Evolutionary conservation across 768 basidiomycete genomes (phyloP), one percentile per base, ranked within the genome.

Genomic region (Tulasnella sp.): DNA sequence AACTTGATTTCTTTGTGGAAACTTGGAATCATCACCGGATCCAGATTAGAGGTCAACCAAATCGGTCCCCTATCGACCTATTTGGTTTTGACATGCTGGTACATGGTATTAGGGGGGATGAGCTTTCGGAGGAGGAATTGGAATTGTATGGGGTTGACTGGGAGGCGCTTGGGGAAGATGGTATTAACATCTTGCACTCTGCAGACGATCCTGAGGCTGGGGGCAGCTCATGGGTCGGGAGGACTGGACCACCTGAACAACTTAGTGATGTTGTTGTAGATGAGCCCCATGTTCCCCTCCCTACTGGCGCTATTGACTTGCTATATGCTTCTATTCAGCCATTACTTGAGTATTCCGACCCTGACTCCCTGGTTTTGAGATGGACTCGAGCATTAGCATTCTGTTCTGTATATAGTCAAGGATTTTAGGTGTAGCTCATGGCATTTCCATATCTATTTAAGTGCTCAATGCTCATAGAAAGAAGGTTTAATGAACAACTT

Each of bases 1-100:
- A 83, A 5, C 37, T 76, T 0, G 26, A 23, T 2, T 42, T 73
- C 35, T 82, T 74, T 35, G 77, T 75, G 10, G 75, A 79, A 23
- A 51, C 57, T 20, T 83, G 82, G 82, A 83, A 83, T 48, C n/a
- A 80, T 26, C 82, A 83, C 57, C n/a, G 46, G 10, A 39, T 82
- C 3, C 48, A 79, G 39, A 79, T 79, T 6, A 35, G 78, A 16
- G 46, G 72, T 9, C 81, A 80, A 6, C 81, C 79, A 35, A 81
- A 83, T 78, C 77, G 80, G 15, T 74, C 74, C 6, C 82, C 82
- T 2, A 42, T 48, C 16, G 82, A 82, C 37, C 81, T 83, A 78
- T 83, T 77, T 46, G 70, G 74, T 10, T 83, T 82, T 79, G 82
- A 80, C 44, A 80, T 79, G 79, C 48, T 81, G 23, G 72, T 42